These are phyloP conservation scores for Pseudozyma thailandica DNA, from an alignment of 1,284 basidiomycete genomes.

Conservation along the genomic window DNA sequence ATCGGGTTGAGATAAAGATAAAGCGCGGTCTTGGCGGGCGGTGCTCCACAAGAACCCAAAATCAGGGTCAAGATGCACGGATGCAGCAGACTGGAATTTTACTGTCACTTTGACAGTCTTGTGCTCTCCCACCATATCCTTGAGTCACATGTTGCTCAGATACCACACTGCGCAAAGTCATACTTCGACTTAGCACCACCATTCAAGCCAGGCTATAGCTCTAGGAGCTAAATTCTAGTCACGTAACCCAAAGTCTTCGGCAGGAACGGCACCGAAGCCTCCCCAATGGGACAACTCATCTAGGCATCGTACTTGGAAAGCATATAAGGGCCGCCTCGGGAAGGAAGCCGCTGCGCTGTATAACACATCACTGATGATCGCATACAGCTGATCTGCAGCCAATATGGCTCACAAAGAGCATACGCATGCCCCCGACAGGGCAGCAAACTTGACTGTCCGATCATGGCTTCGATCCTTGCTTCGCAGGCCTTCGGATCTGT, in stretches of 20 bases:
- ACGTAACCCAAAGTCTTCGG: too few relatives aligned
- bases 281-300: too few relatives aligned
- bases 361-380: neutral
- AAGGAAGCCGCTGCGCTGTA: too few relatives aligned
- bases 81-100: slow-evolving; percentile 5
- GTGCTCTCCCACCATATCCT: neutral
- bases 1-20: slow-evolving; percentile 36
- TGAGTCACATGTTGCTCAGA: neutral
- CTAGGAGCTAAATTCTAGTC: neutral
- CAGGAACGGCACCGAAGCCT: too few relatives aligned
- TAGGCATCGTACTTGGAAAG: too few relatives aligned
- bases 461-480: slow-evolving; percentile 36
- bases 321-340: too few relatives aligned
- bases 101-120: neutral
- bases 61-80: slow-evolving; percentile 13
- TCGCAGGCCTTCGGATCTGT: slow-evolving; percentile 11
- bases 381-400: neutral
- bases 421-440: slow-evolving; percentile 3
- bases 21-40: slow-evolving; percentile 5
- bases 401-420: slow-evolving; percentile 17
- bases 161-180: neutral
- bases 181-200: neutral
- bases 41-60: neutral
- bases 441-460: slow-evolving; percentile 21
- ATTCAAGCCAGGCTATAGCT: neutral